Evolutionary conservation across 495 filamentous ascomycete genomes (phyloP).

Genomic region (Talaromyces thailandensis): DNA sequence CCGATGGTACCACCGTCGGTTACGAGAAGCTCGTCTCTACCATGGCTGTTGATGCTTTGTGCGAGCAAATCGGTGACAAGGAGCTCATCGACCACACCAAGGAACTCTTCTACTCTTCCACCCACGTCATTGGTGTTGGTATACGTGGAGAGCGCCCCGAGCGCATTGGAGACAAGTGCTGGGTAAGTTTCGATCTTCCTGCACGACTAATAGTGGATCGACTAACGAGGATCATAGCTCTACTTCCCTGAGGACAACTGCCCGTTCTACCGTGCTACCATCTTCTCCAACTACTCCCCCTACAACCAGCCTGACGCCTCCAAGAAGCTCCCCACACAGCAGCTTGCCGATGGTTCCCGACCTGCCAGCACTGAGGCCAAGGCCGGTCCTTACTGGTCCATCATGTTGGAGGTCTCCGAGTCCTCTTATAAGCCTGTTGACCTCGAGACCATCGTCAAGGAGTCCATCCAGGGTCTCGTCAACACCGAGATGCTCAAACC

Average conservation of each 20-base stretch:
- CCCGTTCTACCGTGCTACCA: conserved; percentile 99
- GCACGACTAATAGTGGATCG: neutral
- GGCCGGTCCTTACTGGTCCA: conserved; percentile 96
- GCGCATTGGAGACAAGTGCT: conserved; percentile 98
- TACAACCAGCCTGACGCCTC: conserved; percentile 85
- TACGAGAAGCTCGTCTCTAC: conserved; percentile 92
- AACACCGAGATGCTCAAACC: conserved; percentile 93
- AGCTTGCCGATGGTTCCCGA: conserved; percentile 77
- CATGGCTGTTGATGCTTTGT: conserved; percentile 90
- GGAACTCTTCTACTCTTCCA: conserved; percentile 92
- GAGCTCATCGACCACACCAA: conserved; percentile 77
- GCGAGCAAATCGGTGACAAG: conserved; percentile 78
- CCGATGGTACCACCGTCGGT: conserved; percentile 80
- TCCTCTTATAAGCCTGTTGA: conserved; percentile 92
- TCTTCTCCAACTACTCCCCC: conserved; percentile 99
- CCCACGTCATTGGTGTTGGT: conserved; percentile 95
- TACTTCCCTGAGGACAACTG: conserved; percentile 99
- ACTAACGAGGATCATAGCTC: conserved; percentile 40
- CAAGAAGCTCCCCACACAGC: conserved; percentile 78
- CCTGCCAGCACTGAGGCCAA: conserved; percentile 56
- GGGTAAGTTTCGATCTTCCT: conserved; percentile 44
- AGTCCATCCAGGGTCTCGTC: conserved; percentile 92
- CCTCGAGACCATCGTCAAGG: conserved; percentile 67
- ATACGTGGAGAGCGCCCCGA: conserved; percentile 88
- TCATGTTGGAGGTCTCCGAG: conserved; percentile 98